phyloP scores from a whole-genome alignment of 2,329 filamentous ascomycete genomes.

The Exophiala phaeomuriformis region DNA sequence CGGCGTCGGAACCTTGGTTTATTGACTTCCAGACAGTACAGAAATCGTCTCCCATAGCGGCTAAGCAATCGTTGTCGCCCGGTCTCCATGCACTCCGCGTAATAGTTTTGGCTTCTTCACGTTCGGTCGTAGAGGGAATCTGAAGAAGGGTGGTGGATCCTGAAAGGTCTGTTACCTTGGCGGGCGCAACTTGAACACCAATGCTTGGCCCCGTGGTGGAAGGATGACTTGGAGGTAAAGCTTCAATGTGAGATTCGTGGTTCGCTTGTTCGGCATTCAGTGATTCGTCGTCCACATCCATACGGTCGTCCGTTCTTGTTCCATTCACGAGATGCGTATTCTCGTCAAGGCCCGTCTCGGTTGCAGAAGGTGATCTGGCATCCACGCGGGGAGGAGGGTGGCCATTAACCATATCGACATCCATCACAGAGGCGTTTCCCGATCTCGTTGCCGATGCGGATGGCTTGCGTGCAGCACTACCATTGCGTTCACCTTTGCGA shows the following conservation, averaged over 20 bases:
- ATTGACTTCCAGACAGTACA: conserved; percentile 41
- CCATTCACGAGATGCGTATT: conserved; percentile 28
- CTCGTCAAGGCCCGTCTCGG: conserved; percentile 36
- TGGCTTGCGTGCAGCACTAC: conserved; percentile 28
- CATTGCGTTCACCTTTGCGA: conserved; percentile 31
- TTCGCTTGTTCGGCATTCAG: conserved; percentile 33
- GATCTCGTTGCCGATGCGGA: conserved; percentile 29
- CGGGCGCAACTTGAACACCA: conserved; percentile 42
- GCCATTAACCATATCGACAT: conserved; percentile 25
- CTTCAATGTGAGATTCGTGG: conserved; percentile 23
- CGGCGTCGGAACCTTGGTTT: conserved; percentile 1
- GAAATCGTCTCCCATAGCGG: conserved; percentile 39
- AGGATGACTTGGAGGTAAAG: conserved; percentile 32
- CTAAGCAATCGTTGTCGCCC: conserved; percentile 37
- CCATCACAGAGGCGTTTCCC: conserved; percentile 24
- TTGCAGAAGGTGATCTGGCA: conserved; percentile 23
- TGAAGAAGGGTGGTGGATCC: conserved; percentile 38
- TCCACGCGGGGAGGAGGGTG: conserved; percentile 17
- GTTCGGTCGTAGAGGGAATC: conserved; percentile 29
- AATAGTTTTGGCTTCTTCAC: conserved; percentile 33
- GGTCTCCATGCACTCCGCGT: conserved; percentile 40
- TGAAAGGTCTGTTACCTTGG: conserved; percentile 43
- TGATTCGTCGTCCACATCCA: conserved; percentile 35
- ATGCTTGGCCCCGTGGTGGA: conserved; percentile 40
- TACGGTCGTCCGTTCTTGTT: conserved; percentile 25